Evolutionary conservation across 2,329 filamentous ascomycete species (phyloP).

Genomic region (Colletotrichum brevisporum): DNA sequence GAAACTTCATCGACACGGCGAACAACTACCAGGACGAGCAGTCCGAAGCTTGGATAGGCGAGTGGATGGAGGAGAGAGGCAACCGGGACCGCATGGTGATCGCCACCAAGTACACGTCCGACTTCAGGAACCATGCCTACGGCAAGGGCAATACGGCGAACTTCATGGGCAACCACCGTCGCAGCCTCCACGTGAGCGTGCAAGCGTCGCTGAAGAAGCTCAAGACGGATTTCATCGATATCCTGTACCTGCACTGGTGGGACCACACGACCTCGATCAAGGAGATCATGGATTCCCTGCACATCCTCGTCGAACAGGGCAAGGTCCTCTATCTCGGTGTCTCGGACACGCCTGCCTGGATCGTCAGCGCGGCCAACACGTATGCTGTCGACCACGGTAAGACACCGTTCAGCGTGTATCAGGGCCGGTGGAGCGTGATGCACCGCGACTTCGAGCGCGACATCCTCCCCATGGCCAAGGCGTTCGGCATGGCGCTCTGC

Average conservation of each 20-base stretch:
- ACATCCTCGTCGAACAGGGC: slow-evolving; percentile 56
- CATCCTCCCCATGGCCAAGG: slow-evolving; percentile 58
- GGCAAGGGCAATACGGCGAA: slow-evolving; percentile 58
- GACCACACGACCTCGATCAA: slow-evolving; percentile 57
- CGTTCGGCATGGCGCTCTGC: slow-evolving; percentile 64
- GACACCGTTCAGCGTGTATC: slow-evolving; percentile 56
- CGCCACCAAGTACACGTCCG: slow-evolving; percentile 69
- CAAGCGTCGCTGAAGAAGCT: slow-evolving; percentile 61
- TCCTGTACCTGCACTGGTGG: slow-evolving; percentile 62
- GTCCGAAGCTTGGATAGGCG: slow-evolving; percentile 71
- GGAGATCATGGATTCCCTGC: slow-evolving; percentile 59
- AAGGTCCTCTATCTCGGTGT: slow-evolving; percentile 59
- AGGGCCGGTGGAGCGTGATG: slow-evolving; percentile 55
- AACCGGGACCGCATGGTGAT: slow-evolving; percentile 69
- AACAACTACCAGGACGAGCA: slow-evolving; percentile 71
- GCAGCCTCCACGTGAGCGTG: slow-evolving; percentile 57
- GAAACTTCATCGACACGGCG: slow-evolving; percentile 78
- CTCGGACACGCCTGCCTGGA: slow-evolving; percentile 57
- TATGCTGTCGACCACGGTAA: slow-evolving; percentile 53
- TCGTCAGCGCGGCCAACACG: slow-evolving; percentile 55
- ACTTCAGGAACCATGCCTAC: slow-evolving; percentile 56
- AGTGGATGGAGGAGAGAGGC: slow-evolving; percentile 65
- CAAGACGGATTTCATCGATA: slow-evolving; percentile 59
- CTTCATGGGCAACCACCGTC: slow-evolving; percentile 58
- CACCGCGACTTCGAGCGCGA: slow-evolving; percentile 56